phyloP scores from a whole-genome alignment of 2,329 filamentous ascomycete species.

The Fusarium camptoceras region DNA sequence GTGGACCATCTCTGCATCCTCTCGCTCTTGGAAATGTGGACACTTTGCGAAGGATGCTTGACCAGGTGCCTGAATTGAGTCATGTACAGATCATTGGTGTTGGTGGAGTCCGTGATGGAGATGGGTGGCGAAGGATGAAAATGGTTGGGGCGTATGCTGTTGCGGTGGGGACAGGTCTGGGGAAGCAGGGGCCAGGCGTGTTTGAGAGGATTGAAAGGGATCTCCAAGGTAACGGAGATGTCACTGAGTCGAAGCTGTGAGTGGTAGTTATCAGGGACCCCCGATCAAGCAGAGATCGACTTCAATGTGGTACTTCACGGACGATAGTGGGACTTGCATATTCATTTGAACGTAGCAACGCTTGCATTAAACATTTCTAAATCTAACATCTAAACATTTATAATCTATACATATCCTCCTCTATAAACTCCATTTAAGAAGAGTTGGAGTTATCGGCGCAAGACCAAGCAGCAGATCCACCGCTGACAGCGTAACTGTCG shows the following conservation, averaged over 20 bases:
- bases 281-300: not conserved
- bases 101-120: constrained; percentile 75
- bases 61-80: constrained; percentile 59
- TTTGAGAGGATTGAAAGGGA: constrained; percentile 68
- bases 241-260: constrained; percentile 5
- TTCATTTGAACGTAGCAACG: constrained; percentile 18
- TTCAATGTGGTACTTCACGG: not conserved
- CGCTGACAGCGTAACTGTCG: constrained; percentile 50
- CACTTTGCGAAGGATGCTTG: constrained; percentile 71
- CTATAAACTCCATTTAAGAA: not conserved
- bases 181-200: constrained; percentile 69
- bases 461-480: constrained; percentile 56
- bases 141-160: constrained; percentile 74
- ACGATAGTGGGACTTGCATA: not conserved
- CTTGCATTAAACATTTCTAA: constrained; percentile 27
- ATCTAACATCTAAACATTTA: not conserved
- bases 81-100: constrained; percentile 76
- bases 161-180: constrained; percentile 76
- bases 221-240: constrained; percentile 35
- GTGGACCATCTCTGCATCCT: constrained; percentile 77
- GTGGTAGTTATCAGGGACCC: not conserved
- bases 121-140: constrained; percentile 74
- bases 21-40: constrained; percentile 80
- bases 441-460: constrained; percentile 59
- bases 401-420: not conserved